phyloP scores from a whole-genome alignment of 805 yeast genomes.

The Cyberlindnera misumaiensis region DNA sequence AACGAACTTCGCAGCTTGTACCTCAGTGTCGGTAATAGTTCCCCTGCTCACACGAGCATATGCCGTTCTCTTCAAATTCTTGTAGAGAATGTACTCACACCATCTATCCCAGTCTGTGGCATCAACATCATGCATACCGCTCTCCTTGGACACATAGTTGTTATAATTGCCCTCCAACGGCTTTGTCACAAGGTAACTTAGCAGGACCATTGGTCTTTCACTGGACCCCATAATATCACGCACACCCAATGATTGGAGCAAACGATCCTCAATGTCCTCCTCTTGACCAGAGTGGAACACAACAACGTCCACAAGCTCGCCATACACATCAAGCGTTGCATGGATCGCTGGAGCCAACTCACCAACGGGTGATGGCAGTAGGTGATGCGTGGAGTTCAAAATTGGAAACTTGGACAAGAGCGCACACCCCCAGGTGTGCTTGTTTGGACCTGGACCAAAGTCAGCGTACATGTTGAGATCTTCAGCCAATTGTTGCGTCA shows the following conservation, averaged over 20 bases:
- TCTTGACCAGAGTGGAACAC: conserved; percentile 99
- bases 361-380: conserved; percentile 94
- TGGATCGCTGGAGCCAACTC: conserved; percentile 97
- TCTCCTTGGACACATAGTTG: conserved; percentile 75
- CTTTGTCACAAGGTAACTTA: conserved; percentile 85
- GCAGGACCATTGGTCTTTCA: conserved; percentile 75
- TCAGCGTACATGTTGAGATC: conserved; percentile 93
- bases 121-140: conserved; percentile 92
- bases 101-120: conserved; percentile 93
- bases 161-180: conserved; percentile 89
- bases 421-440: conserved; percentile 98
- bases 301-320: conserved; percentile 80
- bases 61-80: conserved; percentile 78
- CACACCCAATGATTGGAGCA: conserved; percentile 73
- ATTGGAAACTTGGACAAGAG: conserved; percentile 92
- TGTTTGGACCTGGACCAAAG: conserved; percentile 96
- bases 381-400: conserved; percentile 79
- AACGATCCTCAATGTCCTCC: conserved; percentile 91
- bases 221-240: conserved; percentile 75
- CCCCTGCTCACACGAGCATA: conserved; percentile 92
- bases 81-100: conserved; percentile 94
- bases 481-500: conserved; percentile 86
- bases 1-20: conserved; percentile 86
- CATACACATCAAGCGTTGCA: conserved; percentile 90
- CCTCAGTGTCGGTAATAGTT: conserved; percentile 93